These are phyloP conservation scores for Colletotrichum tabaci DNA, from an alignment of 2,329 filamentous ascomycete species.

Conservation along the genomic window DNA sequence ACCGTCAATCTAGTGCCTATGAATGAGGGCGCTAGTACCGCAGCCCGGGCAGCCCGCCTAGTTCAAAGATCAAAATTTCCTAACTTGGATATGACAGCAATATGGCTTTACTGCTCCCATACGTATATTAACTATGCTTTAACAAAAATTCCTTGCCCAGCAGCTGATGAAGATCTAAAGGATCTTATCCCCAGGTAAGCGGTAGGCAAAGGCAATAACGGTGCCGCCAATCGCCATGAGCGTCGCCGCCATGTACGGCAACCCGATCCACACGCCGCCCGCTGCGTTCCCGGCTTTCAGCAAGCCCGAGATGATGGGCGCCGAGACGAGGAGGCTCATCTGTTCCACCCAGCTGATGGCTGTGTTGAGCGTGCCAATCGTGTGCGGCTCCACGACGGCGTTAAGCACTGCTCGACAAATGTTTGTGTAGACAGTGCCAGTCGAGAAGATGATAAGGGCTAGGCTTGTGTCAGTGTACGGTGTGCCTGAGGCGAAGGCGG, in stretches of 20 bases:
- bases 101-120: no score
- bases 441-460: slow-evolving; percentile 61
- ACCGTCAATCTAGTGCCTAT: no score
- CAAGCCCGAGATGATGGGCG: slow-evolving; percentile 62
- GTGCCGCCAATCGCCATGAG: slow-evolving; percentile 50
- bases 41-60: no score
- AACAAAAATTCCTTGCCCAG: no score
- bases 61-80: no score
- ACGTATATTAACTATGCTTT: neutral
- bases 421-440: slow-evolving; percentile 61
- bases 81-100: no score
- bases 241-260: slow-evolving; percentile 62
- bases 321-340: slow-evolving; percentile 61
- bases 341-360: slow-evolving; percentile 66
- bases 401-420: slow-evolving; percentile 67
- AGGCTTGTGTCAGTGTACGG: slow-evolving; percentile 15
- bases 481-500: neutral
- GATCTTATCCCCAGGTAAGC: slow-evolving; percentile 44
- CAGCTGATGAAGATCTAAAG: neutral
- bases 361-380: slow-evolving; percentile 69
- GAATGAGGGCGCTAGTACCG: no score
- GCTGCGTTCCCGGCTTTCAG: slow-evolving; percentile 61
- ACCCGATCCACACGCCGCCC: slow-evolving; percentile 64
- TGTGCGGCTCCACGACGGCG: slow-evolving; percentile 66
- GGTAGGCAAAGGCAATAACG: slow-evolving; percentile 50